Evolutionary conservation across 495 filamentous ascomycete species (phyloP), one percentile per base, ranked within the genome.

Genomic region (Choiromyces venosus): DNA sequence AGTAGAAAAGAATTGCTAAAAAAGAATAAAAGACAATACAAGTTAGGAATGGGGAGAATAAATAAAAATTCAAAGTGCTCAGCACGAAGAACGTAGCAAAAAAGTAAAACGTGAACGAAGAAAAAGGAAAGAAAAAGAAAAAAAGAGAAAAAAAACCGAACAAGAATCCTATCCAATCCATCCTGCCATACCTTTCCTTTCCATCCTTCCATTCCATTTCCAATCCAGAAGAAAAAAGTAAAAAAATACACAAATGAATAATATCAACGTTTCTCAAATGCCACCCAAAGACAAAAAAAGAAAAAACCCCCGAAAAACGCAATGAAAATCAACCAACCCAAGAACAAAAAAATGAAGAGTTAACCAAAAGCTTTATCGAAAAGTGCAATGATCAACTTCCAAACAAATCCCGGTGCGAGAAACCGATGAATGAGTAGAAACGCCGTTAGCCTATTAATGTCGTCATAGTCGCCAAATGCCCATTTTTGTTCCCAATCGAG

Each of bases 191-290:
- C 29, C 46, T 25, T 52, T n/a, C n/a, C 8, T 12, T 9, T 1
- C 46, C 9, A 14, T 16, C 52, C 10, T 29, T 25, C 10, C 52
- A 46, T 44, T 44, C 46, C 46, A 29, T 56, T 10, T 56, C 46
- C 46, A 56, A 29, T 61, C 52, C 52, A 33, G 52, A 61, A 33
- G 12, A 61, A 61, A 29, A 16, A 61, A 29, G 14, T 29, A 16
- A 0, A 25, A 61, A 61, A 61, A 61, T 61, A 61, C 52, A 61
- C 9, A 61, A 61, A 29, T 61, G 52, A 61, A 61, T 61, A 61
- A 61, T 61, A 61, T 61, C 52, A 61, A 61, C 52, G 52, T 61
- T 61, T 61, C 52, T 61, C 52, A 61, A 33, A 61, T 61, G 52
- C 52, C 46, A 56, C 52, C 52, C 44, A 56, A 56, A 61, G 52